Base-by-base conservation (phyloP, 805 yeast species). In the Metschnikowia corniflorae region DNA sequence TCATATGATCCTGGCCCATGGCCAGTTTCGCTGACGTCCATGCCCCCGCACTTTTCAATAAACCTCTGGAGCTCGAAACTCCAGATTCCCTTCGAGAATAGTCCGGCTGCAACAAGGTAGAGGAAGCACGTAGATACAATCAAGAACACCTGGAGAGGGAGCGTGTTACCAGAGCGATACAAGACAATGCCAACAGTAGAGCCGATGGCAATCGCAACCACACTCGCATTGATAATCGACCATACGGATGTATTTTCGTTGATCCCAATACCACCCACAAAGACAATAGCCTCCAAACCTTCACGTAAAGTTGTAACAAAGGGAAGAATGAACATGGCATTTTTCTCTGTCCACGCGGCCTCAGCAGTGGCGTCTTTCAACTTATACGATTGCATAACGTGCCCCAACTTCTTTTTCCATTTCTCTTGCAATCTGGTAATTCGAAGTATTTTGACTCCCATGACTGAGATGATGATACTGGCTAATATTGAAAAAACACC, bases 1-100 rank as follows among this genome's bases (percentile, higher is more conserved):
- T 88, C 95, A 54, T 88, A 88, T 0, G 94, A 83, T 0, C 97
- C 97, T 0, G 96, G 96, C 0, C 97, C 97, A 26, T 82, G 81
- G 2, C 97, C 97, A 1, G 81, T 76, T 61, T 88, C 97, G 27
- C 86, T 74, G 55, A 86, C 83, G 51, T 88, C 97, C 53, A 78
- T 77, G 1, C 96, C 96, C 37, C 73, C 76, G 53, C 95, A 88
- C 41, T 64, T 61, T 39, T 77, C 73, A 39, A 87, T 86, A 60
- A 80, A 88, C 37, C 64, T 66, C 59, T 88, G 93, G 31, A 86
- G 63, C 55, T 88, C 96, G 42, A 85, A 71, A 54, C 83, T 86
- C 97, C 97, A 88, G 2, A 88, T 82, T 13, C 96, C 96, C 39
- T 86, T 76, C 7, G 93, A 81, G 54, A 86, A 73, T 33, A 88